Conservation (phyloP, 1,284 basidiomycete species). For the Ustilago trichophora region DNA sequence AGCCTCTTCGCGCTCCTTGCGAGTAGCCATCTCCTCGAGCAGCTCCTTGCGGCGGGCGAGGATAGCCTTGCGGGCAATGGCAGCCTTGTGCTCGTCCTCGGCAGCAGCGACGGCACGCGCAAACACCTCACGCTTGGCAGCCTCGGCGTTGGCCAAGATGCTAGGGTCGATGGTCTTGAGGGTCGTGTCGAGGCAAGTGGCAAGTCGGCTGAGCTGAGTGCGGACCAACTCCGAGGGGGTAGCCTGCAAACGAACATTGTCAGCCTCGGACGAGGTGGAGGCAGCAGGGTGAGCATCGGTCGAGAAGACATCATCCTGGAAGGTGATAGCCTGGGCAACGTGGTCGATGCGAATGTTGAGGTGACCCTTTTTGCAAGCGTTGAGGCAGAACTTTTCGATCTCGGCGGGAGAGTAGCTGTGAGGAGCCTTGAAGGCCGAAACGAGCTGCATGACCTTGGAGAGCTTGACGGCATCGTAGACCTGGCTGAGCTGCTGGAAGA, state of each 20-base stretch:
- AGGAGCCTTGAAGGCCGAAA: constrained; percentile 64
- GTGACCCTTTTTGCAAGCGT: constrained; percentile 87
- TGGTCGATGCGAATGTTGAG: constrained; percentile 90
- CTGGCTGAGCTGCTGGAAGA: constrained; percentile 92
- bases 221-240: constrained; percentile 65
- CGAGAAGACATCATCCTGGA: constrained; percentile 75
- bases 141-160: constrained; percentile 48
- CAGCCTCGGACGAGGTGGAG: constrained; percentile 49
- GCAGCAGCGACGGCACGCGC: constrained; percentile 59
- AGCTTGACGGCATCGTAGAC: constrained; percentile 88
- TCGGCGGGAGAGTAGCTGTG: constrained; percentile 63
- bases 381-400: constrained; percentile 80
- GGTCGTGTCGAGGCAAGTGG: constrained; percentile 61
- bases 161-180: constrained; percentile 60
- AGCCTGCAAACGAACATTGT: constrained; percentile 59
- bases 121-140: constrained; percentile 56
- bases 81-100: constrained; percentile 62
- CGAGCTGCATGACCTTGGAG: constrained; percentile 62
- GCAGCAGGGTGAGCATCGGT: constrained; percentile 60
- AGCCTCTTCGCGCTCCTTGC: constrained; percentile 91
- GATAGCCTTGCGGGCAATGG: constrained; percentile 69
- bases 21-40: constrained; percentile 81
- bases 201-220: constrained; percentile 64
- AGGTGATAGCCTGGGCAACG: constrained; percentile 83
- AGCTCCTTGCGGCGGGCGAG: constrained; percentile 88